A percentile compares a stretch with the other conserved stretches of the same genome.
Conservation (phyloP, 768 basidiomycete genomes). For the Lenzites betulinus region DNA sequence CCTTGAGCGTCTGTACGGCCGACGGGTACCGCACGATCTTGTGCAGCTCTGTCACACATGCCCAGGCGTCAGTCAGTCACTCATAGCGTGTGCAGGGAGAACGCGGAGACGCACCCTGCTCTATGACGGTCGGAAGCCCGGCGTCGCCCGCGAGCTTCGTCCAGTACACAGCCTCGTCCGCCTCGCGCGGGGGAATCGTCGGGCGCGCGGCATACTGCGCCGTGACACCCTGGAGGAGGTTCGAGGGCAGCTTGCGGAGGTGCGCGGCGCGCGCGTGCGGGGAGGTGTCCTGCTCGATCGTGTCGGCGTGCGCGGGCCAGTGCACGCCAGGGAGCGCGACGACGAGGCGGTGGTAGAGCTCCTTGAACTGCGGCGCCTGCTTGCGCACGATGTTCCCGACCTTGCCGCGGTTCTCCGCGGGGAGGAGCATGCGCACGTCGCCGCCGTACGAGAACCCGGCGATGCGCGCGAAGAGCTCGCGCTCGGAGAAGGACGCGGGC, state of each 20-base stretch:
- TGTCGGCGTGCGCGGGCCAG: conserved; percentile 55
- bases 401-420: conserved; percentile 93
- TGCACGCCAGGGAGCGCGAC: conserved; percentile 79
- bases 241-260: conserved; percentile 75
- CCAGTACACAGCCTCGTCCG: conserved; percentile 80
- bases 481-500: conserved; percentile 79
- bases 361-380: conserved; percentile 81
- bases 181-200: conserved; percentile 45
- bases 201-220: conserved; percentile 44
- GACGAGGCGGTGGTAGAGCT: conserved; percentile 81
- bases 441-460: conserved; percentile 86
- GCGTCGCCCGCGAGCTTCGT: conserved; percentile 66
- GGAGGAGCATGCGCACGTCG: conserved; percentile 92
- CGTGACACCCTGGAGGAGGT: conserved; percentile 59
- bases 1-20: conserved; percentile 82
- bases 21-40: conserved; percentile 83
- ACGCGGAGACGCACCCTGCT: conserved; percentile 43
- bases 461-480: conserved; percentile 81
- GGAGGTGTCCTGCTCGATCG: conserved; percentile 74
- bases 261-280: conserved; percentile 71
- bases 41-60: conserved; percentile 58
- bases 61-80: not conserved
- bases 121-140: conserved; percentile 52
- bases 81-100: not conserved
- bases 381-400: conserved; percentile 90